Base-by-base conservation (phyloP, 192 early-diverging fungal species). In the Haplosporangium gracile region DNA sequence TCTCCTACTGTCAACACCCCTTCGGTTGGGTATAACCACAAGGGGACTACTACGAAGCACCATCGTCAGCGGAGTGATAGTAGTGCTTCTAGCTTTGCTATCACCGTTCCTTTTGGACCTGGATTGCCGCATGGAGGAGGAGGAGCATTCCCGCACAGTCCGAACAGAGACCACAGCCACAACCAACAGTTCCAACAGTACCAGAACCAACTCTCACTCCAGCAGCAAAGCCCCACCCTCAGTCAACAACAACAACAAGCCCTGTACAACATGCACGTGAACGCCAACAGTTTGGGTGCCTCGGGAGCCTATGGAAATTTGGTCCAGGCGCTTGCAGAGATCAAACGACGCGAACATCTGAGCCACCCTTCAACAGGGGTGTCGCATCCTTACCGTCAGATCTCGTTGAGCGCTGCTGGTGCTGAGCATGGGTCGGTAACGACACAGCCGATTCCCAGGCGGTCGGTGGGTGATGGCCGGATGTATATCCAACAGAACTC, bases 221-320 rank as follows among this genome's bases (percentile, higher is more conserved):
- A 78, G 32, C 72, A 73, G 10, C 82, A 79, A 32, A 53, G 65
- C 2, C 77, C 71, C 2, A 60, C 71, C 4, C 70, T 83, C 51
- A 79, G 77, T 39, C 82, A 78, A 26, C 82, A 83, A 24, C 82
- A 83, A 16, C 82, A 83, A 34, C 76, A 78, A 40, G 82, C 38
- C 15, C 65, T 83, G 4, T 78, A 78, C 68, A 83, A 83, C 26
- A 83, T 83, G 82, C 82, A 83, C 38, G 72, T 83, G 16, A 83
- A 83, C 34, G 76, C 82, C 38, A 83, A 83, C 77, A 79, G 77
- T 83, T 83, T 83, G 60, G 82, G 82, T 3, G 40, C 73, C 18
- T 83, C 82, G 9, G 82, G 82, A 15, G 72, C 82, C 10, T 83
- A 83, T 71, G 82, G 82, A 26, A 83, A 83, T 40, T 40, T 83